A percentile compares a stretch with the other conserved stretches of the same genome.
Conservation (phyloP, 495 filamentous ascomycete species). For the Hypoxylon subgilvum region DNA sequence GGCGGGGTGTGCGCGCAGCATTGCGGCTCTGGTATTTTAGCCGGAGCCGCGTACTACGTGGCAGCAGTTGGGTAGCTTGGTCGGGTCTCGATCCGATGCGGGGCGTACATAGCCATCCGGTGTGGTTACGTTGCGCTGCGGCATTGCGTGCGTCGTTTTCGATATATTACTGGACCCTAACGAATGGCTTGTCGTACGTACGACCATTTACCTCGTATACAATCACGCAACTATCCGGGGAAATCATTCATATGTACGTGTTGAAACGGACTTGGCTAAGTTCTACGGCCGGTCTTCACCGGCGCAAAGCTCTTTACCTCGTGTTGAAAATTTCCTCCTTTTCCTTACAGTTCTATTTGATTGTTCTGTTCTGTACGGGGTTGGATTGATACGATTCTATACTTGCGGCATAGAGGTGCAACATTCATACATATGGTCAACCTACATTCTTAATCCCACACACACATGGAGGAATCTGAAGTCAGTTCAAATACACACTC, state of each 20-base stretch:
- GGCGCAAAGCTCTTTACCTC: slow-evolving; percentile 2
- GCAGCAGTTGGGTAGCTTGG: slow-evolving; percentile 20
- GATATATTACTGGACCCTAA: no score
- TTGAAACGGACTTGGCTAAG: slow-evolving; percentile 1
- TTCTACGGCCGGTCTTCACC: slow-evolving; percentile 6
- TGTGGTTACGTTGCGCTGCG: slow-evolving; percentile 30
- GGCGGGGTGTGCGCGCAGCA: slow-evolving; percentile 1
- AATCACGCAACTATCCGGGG: slow-evolving; percentile 5
- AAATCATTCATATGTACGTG: slow-evolving; percentile 13
- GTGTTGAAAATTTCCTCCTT: slow-evolving; percentile 1
- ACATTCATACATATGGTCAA: not conserved
- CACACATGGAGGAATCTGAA: slow-evolving; percentile 18
- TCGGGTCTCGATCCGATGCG: slow-evolving; percentile 20
- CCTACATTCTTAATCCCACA: slow-evolving; percentile 22
- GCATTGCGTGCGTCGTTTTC: no score
- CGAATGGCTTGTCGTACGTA: slow-evolving; percentile 4
- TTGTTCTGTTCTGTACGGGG: slow-evolving; percentile 7
- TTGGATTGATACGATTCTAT: slow-evolving; percentile 22
- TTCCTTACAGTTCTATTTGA: slow-evolving; percentile 4
- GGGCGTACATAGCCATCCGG: slow-evolving; percentile 1
- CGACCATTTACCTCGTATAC: slow-evolving; percentile 8
- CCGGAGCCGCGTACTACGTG: slow-evolving; percentile 22
- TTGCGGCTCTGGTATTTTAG: slow-evolving; percentile 27
- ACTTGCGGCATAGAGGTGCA: slow-evolving; percentile 17
- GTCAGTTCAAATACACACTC: slow-evolving; percentile 23